Evolutionary conservation across 2,329 filamentous ascomycete species (phyloP).

Genomic region (Colletotrichum chrysophilum): DNA sequence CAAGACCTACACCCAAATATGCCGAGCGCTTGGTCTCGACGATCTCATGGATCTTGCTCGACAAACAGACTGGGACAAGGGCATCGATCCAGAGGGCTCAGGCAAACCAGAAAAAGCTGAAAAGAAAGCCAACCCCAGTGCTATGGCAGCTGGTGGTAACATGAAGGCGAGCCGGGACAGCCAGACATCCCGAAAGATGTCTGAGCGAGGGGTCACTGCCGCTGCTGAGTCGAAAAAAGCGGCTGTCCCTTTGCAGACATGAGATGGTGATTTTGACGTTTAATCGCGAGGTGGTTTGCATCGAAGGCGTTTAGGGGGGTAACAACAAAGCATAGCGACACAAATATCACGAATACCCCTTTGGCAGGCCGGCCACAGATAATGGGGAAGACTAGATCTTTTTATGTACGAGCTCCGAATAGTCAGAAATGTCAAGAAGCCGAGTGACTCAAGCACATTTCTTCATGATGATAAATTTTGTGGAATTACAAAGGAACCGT

Average conservation of each 20-base stretch:
- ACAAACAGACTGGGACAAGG: slow-evolving; percentile 68
- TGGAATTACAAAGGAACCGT: slow-evolving; percentile 23
- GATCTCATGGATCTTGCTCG: slow-evolving; percentile 68
- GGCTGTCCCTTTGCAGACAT: slow-evolving; percentile 25
- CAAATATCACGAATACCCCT: not conserved
- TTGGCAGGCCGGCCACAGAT: not conserved
- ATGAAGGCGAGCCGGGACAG: slow-evolving; percentile 36
- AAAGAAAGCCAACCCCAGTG: slow-evolving; percentile 39
- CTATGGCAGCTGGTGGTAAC: slow-evolving; percentile 54
- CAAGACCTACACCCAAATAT: slow-evolving; percentile 75
- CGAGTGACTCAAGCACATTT: not conserved
- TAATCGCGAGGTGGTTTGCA: not conserved
- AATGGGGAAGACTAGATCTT: not conserved
- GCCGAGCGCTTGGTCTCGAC: slow-evolving; percentile 68
- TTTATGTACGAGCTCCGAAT: not conserved
- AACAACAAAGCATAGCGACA: slow-evolving; percentile 10
- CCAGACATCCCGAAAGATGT: slow-evolving; percentile 27
- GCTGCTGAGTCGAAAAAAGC: slow-evolving; percentile 22
- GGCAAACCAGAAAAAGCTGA: slow-evolving; percentile 39
- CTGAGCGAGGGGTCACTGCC: slow-evolving; percentile 33
- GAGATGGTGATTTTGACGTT: not conserved
- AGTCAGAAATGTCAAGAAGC: not conserved
- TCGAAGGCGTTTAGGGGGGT: slow-evolving; percentile 16
- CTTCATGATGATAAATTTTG: not conserved
- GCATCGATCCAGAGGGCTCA: slow-evolving; percentile 57